Conservation (phyloP, 176 grass and related monocot species). For the Phyllostachys edulis region DNA sequence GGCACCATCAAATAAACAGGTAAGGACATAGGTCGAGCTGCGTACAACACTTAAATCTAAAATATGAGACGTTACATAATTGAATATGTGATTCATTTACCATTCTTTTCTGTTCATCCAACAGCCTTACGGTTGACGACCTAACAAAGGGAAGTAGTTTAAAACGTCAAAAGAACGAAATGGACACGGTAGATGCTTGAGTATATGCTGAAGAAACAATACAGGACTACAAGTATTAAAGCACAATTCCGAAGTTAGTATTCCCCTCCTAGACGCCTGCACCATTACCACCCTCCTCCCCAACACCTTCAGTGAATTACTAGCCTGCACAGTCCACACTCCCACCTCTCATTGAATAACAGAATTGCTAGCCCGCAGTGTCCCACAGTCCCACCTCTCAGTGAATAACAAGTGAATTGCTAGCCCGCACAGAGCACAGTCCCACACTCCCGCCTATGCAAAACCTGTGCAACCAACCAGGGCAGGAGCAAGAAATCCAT, state of each 20-base stretch:
- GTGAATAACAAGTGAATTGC: too few relatives aligned
- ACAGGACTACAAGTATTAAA: background rate
- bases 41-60: background rate
- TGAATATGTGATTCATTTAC: constrained; percentile 47
- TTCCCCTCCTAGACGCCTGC: background rate
- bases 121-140: constrained; percentile 80
- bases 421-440: too few relatives aligned
- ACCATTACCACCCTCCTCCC: background rate
- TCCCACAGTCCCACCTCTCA: too few relatives aligned
- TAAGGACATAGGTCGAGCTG: background rate
- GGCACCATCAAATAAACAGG: background rate
- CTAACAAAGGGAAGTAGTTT: constrained; percentile 38
- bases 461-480: too few relatives aligned
- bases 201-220: background rate
- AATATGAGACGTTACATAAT: background rate
- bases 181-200: background rate
- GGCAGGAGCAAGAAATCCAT: too few relatives aligned
- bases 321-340: too few relatives aligned
- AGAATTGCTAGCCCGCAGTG: too few relatives aligned
- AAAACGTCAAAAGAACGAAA: background rate
- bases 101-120: constrained; percentile 88
- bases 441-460: too few relatives aligned
- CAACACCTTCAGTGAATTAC: background rate
- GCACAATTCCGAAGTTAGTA: background rate
- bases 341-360: too few relatives aligned